Evolutionary conservation across 1,284 basidiomycete genomes (phyloP).

Genomic region (Phellinidium pouzarii): DNA sequence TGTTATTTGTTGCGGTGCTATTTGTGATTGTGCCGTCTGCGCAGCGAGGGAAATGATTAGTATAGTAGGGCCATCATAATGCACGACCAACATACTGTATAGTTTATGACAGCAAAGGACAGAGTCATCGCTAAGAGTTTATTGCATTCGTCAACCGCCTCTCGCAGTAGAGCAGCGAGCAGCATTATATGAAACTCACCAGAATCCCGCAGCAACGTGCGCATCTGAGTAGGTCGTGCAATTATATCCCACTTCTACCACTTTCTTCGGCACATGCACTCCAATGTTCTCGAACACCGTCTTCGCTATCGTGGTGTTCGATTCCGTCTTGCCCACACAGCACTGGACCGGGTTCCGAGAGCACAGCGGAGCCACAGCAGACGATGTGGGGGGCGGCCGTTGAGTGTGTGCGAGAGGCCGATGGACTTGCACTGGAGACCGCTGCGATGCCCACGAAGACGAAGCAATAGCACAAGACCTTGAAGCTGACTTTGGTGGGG

Average conservation of each 20-base stretch:
- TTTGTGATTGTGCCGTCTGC: not conserved
- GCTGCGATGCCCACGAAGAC: not conserved
- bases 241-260: constrained; percentile 12
- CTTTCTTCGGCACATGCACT: not conserved
- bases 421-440: not conserved
- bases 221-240: constrained; percentile 7
- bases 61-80: not conserved
- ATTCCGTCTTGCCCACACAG: not conserved
- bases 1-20: not conserved
- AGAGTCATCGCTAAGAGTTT: constrained; percentile 6
- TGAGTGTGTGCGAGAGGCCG: not conserved
- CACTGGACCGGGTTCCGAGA: constrained; percentile 8
- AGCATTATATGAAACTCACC: constrained; percentile 3
- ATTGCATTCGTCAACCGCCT: not conserved
- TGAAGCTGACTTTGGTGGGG: not conserved
- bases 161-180: too few species aligned
- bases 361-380: constrained; percentile 5
- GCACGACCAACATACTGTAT: constrained; percentile 1
- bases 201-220: constrained; percentile 12
- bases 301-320: constrained; percentile 6
- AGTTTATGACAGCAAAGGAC: constrained; percentile 15
- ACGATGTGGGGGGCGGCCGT: not conserved
- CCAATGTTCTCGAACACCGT: constrained; percentile 1
- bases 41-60: not conserved
- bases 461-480: not conserved